These are phyloP conservation scores for Talaromyces sp. DNA, from an alignment of 2,329 filamentous ascomycete genomes.

Conservation along the genomic window DNA sequence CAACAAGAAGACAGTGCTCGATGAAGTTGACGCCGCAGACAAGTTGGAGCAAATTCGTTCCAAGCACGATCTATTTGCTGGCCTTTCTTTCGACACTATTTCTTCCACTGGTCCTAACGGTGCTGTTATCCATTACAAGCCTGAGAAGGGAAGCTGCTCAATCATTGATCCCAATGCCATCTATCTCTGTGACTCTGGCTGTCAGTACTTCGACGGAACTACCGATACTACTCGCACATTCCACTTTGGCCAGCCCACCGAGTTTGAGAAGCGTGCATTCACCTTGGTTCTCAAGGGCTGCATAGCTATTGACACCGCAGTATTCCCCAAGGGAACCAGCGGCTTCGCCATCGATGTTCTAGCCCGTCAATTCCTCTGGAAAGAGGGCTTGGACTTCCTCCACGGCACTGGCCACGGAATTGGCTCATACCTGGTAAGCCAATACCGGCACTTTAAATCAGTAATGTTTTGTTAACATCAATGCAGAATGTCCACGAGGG, in stretches of 20 bases:
- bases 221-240: conserved; percentile 93
- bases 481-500: conserved; percentile 87
- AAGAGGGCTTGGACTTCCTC: conserved; percentile 88
- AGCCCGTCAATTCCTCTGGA: conserved; percentile 91
- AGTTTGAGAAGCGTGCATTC: conserved; percentile 84
- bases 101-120: conserved; percentile 92
- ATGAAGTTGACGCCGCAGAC: conserved; percentile 90
- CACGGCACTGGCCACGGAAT: conserved; percentile 97
- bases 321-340: conserved; percentile 94
- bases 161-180: conserved; percentile 81
- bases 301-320: conserved; percentile 80
- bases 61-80: conserved; percentile 75
- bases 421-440: conserved; percentile 73
- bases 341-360: conserved; percentile 88
- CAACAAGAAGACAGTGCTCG: conserved; percentile 70
- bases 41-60: conserved; percentile 71
- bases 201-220: conserved; percentile 93
- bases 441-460: neutral
- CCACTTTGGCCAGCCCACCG: conserved; percentile 84
- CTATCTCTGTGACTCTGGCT: conserved; percentile 95
- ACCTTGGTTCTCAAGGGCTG: conserved; percentile 94
- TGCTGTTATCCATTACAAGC: conserved; percentile 94
- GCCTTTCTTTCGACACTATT: conserved; percentile 92
- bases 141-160: conserved; percentile 79
- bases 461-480: conserved; percentile 19